These are phyloP conservation scores for Podospora fimiseda DNA, from an alignment of 495 filamentous ascomycete genomes.

Conservation along the genomic window DNA sequence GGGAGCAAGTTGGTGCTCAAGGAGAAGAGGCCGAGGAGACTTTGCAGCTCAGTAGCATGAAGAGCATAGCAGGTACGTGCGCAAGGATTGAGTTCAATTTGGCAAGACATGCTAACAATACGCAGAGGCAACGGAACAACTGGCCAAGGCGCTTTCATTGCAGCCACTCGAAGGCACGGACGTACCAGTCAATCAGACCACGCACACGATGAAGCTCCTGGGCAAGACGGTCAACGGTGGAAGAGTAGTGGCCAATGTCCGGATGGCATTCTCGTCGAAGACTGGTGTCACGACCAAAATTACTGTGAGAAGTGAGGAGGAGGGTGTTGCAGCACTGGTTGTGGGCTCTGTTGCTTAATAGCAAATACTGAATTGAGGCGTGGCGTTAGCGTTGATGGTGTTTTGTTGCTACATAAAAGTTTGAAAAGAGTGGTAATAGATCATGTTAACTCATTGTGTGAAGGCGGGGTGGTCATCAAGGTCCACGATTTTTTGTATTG, in stretches of 20 bases:
- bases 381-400: constrained; percentile 16
- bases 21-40: constrained; percentile 91
- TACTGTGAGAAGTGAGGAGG: constrained; percentile 83
- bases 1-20: constrained; percentile 84
- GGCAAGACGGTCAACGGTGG: constrained; percentile 93
- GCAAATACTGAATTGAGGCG: constrained; percentile 14
- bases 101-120: constrained; percentile 31
- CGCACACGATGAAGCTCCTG: constrained; percentile 90
- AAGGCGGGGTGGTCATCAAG: no score
- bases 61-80: constrained; percentile 85
- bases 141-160: constrained; percentile 76
- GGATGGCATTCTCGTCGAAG: constrained; percentile 92
- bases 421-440: constrained; percentile 11
- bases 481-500: no score
- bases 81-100: no score
- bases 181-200: constrained; percentile 76
- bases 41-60: constrained; percentile 78
- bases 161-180: constrained; percentile 94
- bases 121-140: constrained; percentile 87
- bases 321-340: constrained; percentile 77
- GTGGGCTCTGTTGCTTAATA: constrained; percentile 76
- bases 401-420: constrained; percentile 2
- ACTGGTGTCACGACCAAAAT: constrained; percentile 93
- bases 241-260: constrained; percentile 75
- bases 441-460: no score